These are phyloP conservation scores for Fonsecaea erecta DNA, from an alignment of 2,329 filamentous ascomycete species.

Conservation along the genomic window DNA sequence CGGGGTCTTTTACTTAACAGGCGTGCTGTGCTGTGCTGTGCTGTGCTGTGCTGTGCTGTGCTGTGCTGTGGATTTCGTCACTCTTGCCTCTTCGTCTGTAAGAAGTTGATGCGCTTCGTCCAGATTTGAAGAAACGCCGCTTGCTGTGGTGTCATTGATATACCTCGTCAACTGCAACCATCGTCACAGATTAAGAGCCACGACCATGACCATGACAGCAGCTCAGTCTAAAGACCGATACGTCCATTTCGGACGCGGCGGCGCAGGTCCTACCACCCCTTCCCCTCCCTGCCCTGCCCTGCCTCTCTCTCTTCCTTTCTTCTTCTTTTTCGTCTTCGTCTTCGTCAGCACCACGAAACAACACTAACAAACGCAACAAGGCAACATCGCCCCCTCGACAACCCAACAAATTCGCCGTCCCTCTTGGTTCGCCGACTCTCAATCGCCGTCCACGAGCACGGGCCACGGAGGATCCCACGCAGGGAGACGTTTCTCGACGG, in stretches of 20 bases:
- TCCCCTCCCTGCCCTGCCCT: too few species aligned
- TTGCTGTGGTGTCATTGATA: not conserved
- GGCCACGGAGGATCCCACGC: not conserved
- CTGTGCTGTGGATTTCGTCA: too few species aligned
- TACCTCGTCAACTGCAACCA: not conserved
- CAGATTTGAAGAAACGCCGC: not conserved
- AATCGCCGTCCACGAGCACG: not conserved
- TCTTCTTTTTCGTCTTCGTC: not conserved
- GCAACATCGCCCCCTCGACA: constrained; percentile 74
- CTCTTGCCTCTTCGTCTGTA: too few species aligned
- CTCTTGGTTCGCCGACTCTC: not conserved
- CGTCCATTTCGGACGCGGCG: constrained; percentile 20
- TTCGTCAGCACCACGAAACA: not conserved
- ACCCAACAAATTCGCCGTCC: not conserved
- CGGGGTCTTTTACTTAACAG: too few species aligned
- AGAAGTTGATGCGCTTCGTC: not conserved
- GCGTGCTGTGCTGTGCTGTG: too few species aligned
- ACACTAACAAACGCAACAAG: constrained; percentile 42
- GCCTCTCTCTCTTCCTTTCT: not conserved
- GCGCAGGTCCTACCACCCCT: constrained; percentile 16
- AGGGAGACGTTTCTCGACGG: constrained; percentile 24
- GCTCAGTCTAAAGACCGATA: constrained; percentile 1
- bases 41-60: too few species aligned
- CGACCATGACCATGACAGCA: not conserved
- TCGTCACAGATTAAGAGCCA: not conserved